Evolutionary conservation across 768 basidiomycete species (phyloP).

Genomic region (Lactarius indigo): DNA sequence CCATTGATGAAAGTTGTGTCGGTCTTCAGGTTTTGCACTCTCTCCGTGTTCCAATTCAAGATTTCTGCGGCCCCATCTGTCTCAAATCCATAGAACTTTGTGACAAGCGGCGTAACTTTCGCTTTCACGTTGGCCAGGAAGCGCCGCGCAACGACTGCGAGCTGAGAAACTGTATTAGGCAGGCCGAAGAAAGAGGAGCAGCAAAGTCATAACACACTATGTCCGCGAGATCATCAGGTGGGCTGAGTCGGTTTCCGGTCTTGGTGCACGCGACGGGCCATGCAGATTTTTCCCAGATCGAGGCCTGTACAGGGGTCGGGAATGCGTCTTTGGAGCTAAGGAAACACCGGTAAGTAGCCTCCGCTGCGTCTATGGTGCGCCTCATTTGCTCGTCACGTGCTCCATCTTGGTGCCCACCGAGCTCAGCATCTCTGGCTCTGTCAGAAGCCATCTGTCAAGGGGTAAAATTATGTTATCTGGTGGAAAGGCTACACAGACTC

Average conservation of each 20-base stretch:
- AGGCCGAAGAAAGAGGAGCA: background rate
- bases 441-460: slow-evolving; percentile 3
- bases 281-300: slow-evolving; percentile 1
- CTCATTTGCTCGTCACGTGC: background rate
- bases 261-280: slow-evolving; percentile 13
- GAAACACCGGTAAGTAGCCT: slow-evolving; percentile 11
- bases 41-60: background rate
- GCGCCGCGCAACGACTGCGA: background rate
- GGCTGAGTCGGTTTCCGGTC: background rate
- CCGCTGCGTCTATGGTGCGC: background rate
- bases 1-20: slow-evolving; percentile 8
- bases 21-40: slow-evolving; percentile 1
- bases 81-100: background rate
- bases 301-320: slow-evolving; percentile 3
- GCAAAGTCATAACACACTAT: background rate
- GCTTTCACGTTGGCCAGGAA: slow-evolving; percentile 5
- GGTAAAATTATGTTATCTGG: background rate
- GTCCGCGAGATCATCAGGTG: background rate
- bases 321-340: slow-evolving; percentile 8
- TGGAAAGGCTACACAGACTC: background rate
- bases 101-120: slow-evolving; percentile 8
- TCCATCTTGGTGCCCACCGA: background rate
- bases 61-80: background rate
- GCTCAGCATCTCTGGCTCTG: slow-evolving; percentile 4
- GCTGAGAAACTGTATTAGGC: background rate